Evolutionary conservation across 2,329 filamentous ascomycete species (phyloP), one percentile per base, ranked within the genome.

Genomic region (Plectosphaerella plurivora): DNA sequence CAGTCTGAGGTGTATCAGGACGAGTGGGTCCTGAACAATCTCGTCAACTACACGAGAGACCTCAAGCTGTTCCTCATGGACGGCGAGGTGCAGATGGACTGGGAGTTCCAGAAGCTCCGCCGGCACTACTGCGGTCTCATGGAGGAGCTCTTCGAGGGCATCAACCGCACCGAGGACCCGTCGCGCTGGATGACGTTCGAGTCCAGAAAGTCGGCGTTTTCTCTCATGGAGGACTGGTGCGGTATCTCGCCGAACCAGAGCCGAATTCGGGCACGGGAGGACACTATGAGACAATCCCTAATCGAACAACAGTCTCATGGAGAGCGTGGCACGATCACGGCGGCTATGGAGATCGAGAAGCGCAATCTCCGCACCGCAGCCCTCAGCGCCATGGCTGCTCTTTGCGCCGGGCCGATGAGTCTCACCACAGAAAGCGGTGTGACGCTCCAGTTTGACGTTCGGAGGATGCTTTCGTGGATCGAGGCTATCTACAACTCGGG

Each of bases 161-260:
- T 97, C 61, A 94, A 93, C 60, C 82, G 86, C 49, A 91, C 91
- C 0, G 86, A 85, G 55, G 90, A 97, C 55, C 88, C 91, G 2
- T 87, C 90, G 5, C 82, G 91, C 33, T 99, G 94, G 93, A 94
- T 99, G 83, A 92, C 94, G 0, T 99, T 99, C 63, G 94, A 99
- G 67, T 90, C 92, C 12, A 81, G 95, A 41, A 96, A 97, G 66
- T 97, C 94, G 5, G 89, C 93, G 0, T 99, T 99, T 65, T 87
- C 92, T 1, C 74, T 99, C 47, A 97, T 99, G 92, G 94, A 99
- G 69, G 93, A 97, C 59, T 99, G 95, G 95, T 99, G 94, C 66
- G 94, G 94, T 3, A 97, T 95, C 67, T 96, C 92, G 8, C 91
- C 92, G 0, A 96, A 97, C 58, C 91, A 95, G 65, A 78, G 74